Conservation (phyloP, 176 grass and related monocot species). For the Carex myosuroides region DNA sequence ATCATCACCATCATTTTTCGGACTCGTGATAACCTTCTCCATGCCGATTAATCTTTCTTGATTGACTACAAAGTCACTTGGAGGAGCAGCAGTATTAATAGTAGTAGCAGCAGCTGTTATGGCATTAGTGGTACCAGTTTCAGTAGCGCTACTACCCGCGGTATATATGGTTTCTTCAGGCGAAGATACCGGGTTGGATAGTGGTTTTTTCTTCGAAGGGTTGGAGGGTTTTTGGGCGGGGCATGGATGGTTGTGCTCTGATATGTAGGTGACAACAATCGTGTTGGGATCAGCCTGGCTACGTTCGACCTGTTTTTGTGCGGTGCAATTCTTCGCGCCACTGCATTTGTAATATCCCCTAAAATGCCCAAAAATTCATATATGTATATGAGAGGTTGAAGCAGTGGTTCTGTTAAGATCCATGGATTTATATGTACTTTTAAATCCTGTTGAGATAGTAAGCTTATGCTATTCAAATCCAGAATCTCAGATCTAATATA, state of each 20-base stretch:
- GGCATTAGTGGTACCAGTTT: background rate
- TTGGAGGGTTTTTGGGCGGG: slow-evolving; percentile 2
- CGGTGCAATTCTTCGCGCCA: slow-evolving; percentile 17
- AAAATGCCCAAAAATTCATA: background rate
- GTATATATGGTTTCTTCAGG: slow-evolving; percentile 5
- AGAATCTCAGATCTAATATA: background rate
- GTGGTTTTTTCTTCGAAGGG: background rate
- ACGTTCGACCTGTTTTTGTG: slow-evolving; percentile 23
- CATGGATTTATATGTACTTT: background rate
- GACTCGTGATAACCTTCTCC: background rate
- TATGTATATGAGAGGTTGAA: background rate
- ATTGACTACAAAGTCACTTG: background rate
- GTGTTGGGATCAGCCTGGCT: slow-evolving; percentile 15
- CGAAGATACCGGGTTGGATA: background rate
- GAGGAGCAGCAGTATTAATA: background rate
- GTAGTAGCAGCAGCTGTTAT: background rate
- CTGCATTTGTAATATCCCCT: slow-evolving; percentile 29
- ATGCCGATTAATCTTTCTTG: background rate
- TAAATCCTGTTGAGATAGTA: background rate
- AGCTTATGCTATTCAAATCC: background rate
- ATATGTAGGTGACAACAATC: slow-evolving; percentile 23
- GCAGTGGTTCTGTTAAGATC: background rate
- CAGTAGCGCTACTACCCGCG: background rate
- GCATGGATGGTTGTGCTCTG: slow-evolving; percentile 25
- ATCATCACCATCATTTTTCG: background rate